Conservation (phyloP, 495 filamentous ascomycete genomes). For the Cenococcum geophilum region DNA sequence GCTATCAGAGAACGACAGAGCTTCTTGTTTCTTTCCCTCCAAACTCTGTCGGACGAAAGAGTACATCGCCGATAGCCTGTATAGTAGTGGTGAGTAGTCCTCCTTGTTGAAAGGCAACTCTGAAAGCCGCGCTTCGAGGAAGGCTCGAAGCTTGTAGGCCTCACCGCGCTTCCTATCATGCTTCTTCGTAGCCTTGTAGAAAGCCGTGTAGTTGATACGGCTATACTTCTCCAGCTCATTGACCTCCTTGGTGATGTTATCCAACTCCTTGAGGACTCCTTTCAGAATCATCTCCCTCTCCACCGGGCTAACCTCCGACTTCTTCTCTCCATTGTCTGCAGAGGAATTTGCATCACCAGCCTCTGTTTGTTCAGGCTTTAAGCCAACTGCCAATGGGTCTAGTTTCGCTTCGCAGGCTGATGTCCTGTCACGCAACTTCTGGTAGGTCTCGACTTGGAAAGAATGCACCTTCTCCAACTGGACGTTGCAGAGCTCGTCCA, state of each 20-base stretch:
- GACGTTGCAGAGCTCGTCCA: constrained; percentile 87
- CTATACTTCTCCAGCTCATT: constrained; percentile 92
- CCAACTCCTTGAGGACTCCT: constrained; percentile 70
- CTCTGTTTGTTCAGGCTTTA: constrained; percentile 34
- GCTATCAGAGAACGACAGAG: constrained; percentile 32
- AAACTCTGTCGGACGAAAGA: constrained; percentile 82
- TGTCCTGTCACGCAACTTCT: constrained; percentile 63
- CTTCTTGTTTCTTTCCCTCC: constrained; percentile 45
- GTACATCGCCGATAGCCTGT: constrained; percentile 90
- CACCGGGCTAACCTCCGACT: constrained; percentile 29
- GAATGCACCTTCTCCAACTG: constrained; percentile 92
- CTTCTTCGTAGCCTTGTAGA: constrained; percentile 97
- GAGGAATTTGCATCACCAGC: constrained; percentile 32
- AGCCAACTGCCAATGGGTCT: constrained; percentile 36
- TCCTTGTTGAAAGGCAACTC: constrained; percentile 91
- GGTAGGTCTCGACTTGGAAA: constrained; percentile 74
- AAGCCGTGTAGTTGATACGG: constrained; percentile 93
- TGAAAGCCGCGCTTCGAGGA: constrained; percentile 82
- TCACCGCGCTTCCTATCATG: constrained; percentile 83
- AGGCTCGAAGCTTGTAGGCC: constrained; percentile 75
- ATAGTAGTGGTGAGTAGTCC: constrained; percentile 83
- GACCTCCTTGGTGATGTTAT: constrained; percentile 80
- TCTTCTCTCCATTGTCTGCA: constrained; percentile 35
- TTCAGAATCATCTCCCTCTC: constrained; percentile 52
- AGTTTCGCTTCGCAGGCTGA: constrained; percentile 56